These are phyloP conservation scores for Rhynchosporium secalis DNA, from an alignment of 2,329 filamentous ascomycete genomes.

Conservation along the genomic window DNA sequence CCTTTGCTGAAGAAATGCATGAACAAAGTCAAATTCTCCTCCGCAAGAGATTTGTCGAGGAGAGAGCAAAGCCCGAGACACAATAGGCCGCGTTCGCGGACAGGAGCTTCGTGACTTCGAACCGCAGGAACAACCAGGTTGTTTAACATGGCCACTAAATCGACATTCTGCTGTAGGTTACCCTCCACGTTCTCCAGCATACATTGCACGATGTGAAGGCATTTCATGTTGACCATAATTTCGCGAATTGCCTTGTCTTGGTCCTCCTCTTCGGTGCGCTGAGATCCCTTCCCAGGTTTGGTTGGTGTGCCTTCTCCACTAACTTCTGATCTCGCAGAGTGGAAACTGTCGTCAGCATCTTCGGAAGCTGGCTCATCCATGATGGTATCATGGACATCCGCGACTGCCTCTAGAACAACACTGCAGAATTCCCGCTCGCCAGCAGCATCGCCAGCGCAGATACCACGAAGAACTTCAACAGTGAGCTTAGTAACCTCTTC, in stretches of 20 bases:
- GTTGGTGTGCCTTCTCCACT: conserved; percentile 63
- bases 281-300: conserved; percentile 43
- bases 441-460: conserved; percentile 72
- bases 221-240: conserved; percentile 98
- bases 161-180: conserved; percentile 82
- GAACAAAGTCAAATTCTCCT: conserved; percentile 89
- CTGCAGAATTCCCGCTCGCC: conserved; percentile 83
- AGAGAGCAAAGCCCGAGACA: conserved; percentile 90
- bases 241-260: conserved; percentile 79
- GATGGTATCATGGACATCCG: conserved; percentile 95
- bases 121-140: conserved; percentile 95
- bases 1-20: conserved; percentile 96
- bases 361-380: conserved; percentile 62
- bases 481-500: conserved; percentile 90
- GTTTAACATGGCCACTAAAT: conserved; percentile 97
- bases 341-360: conserved; percentile 81
- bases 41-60: conserved; percentile 85
- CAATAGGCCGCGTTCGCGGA: conserved; percentile 84
- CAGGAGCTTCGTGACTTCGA: conserved; percentile 86
- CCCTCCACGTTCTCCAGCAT: conserved; percentile 93
- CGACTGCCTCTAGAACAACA: conserved; percentile 87
- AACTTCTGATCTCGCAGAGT: conserved; percentile 86
- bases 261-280: conserved; percentile 61
- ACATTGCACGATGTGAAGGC: conserved; percentile 93
- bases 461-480: conserved; percentile 76